Base-by-base conservation (phyloP, 257 asterid genomes). In the Nicotiana attenuata region DNA sequence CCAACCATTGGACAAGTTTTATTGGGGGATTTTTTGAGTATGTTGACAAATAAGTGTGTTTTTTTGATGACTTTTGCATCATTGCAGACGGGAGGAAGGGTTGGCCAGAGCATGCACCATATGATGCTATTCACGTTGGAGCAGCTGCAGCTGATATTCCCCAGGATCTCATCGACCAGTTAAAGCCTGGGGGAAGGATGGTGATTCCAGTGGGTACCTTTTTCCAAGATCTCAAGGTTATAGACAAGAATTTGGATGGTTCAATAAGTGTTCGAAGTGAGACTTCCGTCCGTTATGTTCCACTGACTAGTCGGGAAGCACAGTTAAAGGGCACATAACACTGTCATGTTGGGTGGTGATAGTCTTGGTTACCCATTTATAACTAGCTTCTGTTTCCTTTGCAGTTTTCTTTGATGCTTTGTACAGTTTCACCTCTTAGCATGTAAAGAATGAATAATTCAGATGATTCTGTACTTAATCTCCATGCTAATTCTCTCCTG, bases 41-140 rank as follows among this genome's bases (percentile, higher is more conserved):
- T 47, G 41, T 24, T 73, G 45, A 50, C 63, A 75, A 47, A 75
- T 28, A n/a, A 47, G 41, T 73, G 60, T 15, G 16, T 24, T 50
- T 3, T 24, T 0, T 3, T 52, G 63, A 15, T 15, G 17, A 75
- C 24, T 50, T 24, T 15, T 75, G 79, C 41, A 1, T 24, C 63
- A 8, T 15, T 75, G 79, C 88, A 96, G 99, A 96, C 71, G 99
- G 99, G 13, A 91, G 98, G 86, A 89, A 83, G 84, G 99, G 99
- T 17, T 94, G 97, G 98, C 91, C 92, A 8, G 96, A 93, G 88
- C 85, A 81, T 80, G 97, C 97, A 57, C 99, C 99, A 8, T 95
- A 93, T 26, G 96, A 96, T 79, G 97, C 97, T n/a, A 96, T 96
- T 84, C 98, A 96, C 65, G 99, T 96, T 76, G 99, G 99, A 78